Percentiles rank a stretch among this genome's conserved stretches.
Evolutionary conservation across 768 basidiomycete genomes (phyloP).

Genomic region (Fomitopsis pulvina): DNA sequence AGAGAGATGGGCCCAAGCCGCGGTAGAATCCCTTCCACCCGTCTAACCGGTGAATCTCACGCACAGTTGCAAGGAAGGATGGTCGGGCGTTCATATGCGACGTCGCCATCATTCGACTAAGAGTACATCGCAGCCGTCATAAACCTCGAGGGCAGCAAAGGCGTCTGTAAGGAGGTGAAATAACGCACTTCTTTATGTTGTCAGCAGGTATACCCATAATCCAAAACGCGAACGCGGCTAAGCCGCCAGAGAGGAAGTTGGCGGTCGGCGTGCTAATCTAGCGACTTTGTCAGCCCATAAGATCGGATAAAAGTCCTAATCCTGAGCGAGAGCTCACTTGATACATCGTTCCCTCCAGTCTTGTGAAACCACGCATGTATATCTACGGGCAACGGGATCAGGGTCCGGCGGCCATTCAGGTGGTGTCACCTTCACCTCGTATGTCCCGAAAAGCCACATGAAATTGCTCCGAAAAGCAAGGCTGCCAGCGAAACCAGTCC

Average conservation of each 20-base stretch:
- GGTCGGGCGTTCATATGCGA: conserved; percentile 33
- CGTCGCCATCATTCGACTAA: conserved; percentile 60
- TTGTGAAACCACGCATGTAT: conserved; percentile 54
- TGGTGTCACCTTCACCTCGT: conserved; percentile 41
- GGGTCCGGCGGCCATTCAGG: conserved; percentile 12
- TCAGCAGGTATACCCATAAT: conserved; percentile 67
- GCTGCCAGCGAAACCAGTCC: conserved; percentile 71
- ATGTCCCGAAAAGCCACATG: conserved; percentile 72
- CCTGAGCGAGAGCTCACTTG: conserved; percentile 35
- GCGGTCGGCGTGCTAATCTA: conserved; percentile 57
- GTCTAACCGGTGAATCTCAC: conserved; percentile 45
- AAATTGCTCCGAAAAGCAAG: conserved; percentile 70
- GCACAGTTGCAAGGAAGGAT: conserved; percentile 43
- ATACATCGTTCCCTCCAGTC: conserved; percentile 50
- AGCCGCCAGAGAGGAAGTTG: conserved; percentile 61
- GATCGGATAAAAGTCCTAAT: background rate
- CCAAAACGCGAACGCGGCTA: conserved; percentile 61
- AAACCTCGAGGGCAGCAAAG: conserved; percentile 1
- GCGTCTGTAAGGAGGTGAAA: conserved; percentile 3
- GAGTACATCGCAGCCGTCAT: background rate
- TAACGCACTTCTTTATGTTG: conserved; percentile 72
- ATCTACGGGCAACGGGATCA: conserved; percentile 30
- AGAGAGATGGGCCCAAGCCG: conserved; percentile 59
- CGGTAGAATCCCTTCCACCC: conserved; percentile 55
- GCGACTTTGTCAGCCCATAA: background rate